Percentiles rank a stretch among this genome's conserved stretches.
Evolutionary conservation across 2,329 filamentous ascomycete genomes (phyloP).

Genomic region (Neocucurbitaria cava): DNA sequence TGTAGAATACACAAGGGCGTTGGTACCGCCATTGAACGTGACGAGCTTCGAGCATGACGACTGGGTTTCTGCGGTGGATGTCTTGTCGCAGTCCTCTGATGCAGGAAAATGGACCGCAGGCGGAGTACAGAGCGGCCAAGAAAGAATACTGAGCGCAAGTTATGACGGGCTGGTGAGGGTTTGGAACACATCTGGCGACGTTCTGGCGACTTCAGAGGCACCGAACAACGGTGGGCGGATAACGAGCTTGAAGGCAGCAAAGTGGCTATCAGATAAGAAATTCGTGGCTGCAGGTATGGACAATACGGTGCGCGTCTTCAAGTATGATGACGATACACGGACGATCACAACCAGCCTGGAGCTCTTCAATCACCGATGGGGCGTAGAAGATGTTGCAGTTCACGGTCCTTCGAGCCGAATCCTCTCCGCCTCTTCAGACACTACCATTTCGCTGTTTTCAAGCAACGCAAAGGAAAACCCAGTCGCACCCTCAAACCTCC

Average conservation of each 20-base stretch:
- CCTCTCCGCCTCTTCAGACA: conserved; percentile 84
- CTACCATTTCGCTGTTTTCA: conserved; percentile 87
- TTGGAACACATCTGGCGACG: conserved; percentile 85
- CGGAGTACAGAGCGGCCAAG: conserved; percentile 60
- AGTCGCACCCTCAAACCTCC: conserved; percentile 70
- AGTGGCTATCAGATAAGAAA: conserved; percentile 79
- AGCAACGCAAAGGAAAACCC: conserved; percentile 78
- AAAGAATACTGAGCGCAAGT: conserved; percentile 85
- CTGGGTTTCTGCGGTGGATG: conserved; percentile 89
- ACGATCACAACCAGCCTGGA: conserved; percentile 77
- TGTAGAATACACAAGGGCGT: conserved; percentile 90
- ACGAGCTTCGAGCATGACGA: conserved; percentile 97
- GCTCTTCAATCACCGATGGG: conserved; percentile 80
- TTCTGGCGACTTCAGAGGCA: conserved; percentile 77
- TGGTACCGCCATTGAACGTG: conserved; percentile 87
- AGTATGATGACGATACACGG: conserved; percentile 72
- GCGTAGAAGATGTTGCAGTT: conserved; percentile 76
- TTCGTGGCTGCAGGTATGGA: conserved; percentile 86
- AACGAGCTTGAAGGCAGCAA: conserved; percentile 78
- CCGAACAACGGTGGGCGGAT: conserved; percentile 69
- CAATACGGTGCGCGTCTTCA: conserved; percentile 87
- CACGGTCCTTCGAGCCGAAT: conserved; percentile 77
- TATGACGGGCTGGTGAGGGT: conserved; percentile 89
- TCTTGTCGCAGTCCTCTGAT: conserved; percentile 72
- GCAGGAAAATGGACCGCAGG: conserved; percentile 65